Evolutionary conservation across 768 basidiomycete species (phyloP).

Genomic region (Clathrus columnatus): DNA sequence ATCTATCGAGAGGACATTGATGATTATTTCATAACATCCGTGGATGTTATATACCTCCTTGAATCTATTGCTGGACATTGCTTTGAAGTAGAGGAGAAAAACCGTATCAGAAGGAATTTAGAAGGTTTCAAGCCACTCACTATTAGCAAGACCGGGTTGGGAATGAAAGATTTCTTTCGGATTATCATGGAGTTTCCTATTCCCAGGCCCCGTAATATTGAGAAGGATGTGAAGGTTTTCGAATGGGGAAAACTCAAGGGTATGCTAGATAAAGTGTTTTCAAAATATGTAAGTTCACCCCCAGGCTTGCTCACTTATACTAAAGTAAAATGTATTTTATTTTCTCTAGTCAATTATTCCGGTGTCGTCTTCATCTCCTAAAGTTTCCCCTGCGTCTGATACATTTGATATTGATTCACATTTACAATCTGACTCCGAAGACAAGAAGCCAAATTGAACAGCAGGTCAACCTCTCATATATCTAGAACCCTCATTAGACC

Average conservation of each 20-base stretch:
- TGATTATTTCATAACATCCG: conserved; percentile 84
- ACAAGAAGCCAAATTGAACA: no score
- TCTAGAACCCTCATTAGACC: no score
- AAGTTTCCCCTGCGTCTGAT: not conserved
- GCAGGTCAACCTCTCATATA: no score
- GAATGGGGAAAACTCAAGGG: conserved; percentile 63
- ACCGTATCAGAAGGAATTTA: conserved; percentile 87
- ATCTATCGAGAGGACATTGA: conserved; percentile 77
- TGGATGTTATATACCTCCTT: conserved; percentile 90
- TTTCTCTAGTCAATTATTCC: not conserved
- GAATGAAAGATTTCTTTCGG: conserved; percentile 83
- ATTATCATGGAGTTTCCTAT: conserved; percentile 93
- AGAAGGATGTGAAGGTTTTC: conserved; percentile 91
- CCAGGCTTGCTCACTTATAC: no score
- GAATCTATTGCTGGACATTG: conserved; percentile 67
- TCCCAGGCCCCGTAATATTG: conserved; percentile 93
- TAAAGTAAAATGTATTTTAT: no score
- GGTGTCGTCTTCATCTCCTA: no score
- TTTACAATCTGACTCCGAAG: not conserved
- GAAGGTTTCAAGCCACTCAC: conserved; percentile 89
- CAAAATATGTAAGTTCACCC: conserved; percentile 81
- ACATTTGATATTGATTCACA: not conserved
- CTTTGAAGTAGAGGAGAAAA: conserved; percentile 94
- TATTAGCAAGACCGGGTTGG: conserved; percentile 76
- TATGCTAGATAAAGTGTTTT: conserved; percentile 70